Evolutionary conservation across 345 rosid species (phyloP), one percentile per base, ranked within the genome.

Genomic region (Pelargonium nanum): DNA sequence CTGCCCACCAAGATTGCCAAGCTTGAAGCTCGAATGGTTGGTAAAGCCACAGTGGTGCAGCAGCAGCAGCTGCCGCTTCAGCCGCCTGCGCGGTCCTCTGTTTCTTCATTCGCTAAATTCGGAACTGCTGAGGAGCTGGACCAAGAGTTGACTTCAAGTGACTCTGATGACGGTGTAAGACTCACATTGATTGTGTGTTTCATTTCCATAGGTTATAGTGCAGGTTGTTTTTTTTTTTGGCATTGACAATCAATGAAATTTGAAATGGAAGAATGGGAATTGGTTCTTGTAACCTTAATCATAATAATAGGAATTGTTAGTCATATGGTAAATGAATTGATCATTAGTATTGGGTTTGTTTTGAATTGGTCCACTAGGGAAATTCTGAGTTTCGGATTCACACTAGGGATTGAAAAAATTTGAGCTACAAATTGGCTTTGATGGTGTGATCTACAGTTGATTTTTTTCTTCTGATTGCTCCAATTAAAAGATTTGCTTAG

Each of bases 1-100:
- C 53, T 92, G 22, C 98, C 96, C 65, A 83, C 86, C 53, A 94
- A 94, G 76, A 83, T 94, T 65, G 99, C 99, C 19, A 94, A 94
- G 81, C 99, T 94, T 32, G 99, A 94, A 78, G 99, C 99, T 56
- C 99, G 99, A 51, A 63, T 94, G 80, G 88, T 83, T n/a, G 96
- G 99, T 19, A 94, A 86, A 74, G 72, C 84, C 40, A 51, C 96
- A 28, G 70, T 86, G 0, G 67, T 74, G 56, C 71, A 54, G 63
- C 77, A 44, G 26, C 70, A 60, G 57, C 82, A 66, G 12, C 86
- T 64, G 24, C 85, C 64, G 53, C 79, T 58, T 25, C 85, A 76
- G 68, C 77, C 67, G 65, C 64, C 81, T 32, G 57, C 65, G 63
- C 73, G 95, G 93, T 53, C 89, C 16, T 71, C 88, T 54, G 66